Evolutionary conservation across 495 filamentous ascomycete species (phyloP).

Genomic region (Copromyces sp.): DNA sequence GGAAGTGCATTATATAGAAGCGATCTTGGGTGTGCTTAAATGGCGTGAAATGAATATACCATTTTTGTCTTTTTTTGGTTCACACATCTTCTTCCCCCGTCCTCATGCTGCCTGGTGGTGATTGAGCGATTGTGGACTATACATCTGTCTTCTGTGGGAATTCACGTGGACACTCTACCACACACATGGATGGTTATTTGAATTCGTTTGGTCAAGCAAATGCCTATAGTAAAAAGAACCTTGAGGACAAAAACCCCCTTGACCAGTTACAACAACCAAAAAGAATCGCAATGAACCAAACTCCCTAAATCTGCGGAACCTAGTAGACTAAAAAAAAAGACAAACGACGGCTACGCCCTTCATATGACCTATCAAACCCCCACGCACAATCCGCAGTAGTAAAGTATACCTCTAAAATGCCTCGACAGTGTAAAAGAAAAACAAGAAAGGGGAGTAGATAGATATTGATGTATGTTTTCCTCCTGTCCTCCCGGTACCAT

Average conservation of each 20-base stretch:
- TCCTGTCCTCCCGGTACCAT: neutral
- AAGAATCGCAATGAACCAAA: neutral
- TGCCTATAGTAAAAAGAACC: neutral
- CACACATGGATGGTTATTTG: too few relatives aligned
- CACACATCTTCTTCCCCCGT: neutral
- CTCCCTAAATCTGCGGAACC: neutral
- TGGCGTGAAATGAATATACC: neutral
- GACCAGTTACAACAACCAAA: neutral
- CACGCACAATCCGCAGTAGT: neutral
- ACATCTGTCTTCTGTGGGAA: neutral
- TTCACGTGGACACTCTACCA: neutral
- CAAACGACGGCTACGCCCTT: neutral
- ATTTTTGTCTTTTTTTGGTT: neutral
- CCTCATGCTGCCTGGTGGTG: neutral
- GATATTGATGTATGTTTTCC: neutral
- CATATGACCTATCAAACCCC: neutral
- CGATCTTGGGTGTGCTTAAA: neutral
- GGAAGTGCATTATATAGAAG: neutral
- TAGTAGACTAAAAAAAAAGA: neutral
- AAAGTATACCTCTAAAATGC: conserved; percentile 1
- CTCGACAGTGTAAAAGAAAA: neutral
- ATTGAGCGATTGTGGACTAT: neutral
- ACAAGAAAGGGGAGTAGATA: neutral
- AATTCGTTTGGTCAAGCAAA: neutral
- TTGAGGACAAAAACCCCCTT: neutral